Evolutionary conservation across 2,329 filamentous ascomycete genomes (phyloP).

Genomic region (Aspergillus cejpii): DNA sequence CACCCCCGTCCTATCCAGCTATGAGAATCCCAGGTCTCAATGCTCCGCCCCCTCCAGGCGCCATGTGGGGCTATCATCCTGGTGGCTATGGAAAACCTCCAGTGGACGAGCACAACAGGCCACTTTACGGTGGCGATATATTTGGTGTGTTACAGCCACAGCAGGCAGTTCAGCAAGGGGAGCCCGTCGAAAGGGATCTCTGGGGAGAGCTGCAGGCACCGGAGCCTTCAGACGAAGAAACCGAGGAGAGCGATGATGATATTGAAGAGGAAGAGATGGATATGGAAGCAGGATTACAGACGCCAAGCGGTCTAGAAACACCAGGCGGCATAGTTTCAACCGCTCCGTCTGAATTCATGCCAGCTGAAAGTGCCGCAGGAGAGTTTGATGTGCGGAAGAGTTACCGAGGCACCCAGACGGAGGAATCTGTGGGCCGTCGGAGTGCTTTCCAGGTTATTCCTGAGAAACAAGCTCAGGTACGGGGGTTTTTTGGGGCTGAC

Average conservation of each 20-base stretch:
- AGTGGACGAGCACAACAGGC: constrained; percentile 84
- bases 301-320: constrained; percentile 69
- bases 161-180: constrained; percentile 58
- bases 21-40: constrained; percentile 92
- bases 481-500: constrained; percentile 95
- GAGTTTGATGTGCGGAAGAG: constrained; percentile 90
- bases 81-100: constrained; percentile 96
- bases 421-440: constrained; percentile 66
- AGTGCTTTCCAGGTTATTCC: constrained; percentile 85
- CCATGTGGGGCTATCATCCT: constrained; percentile 88
- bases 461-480: constrained; percentile 74
- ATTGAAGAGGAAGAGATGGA: constrained; percentile 46
- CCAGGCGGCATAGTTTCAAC: constrained; percentile 73
- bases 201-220: constrained; percentile 89
- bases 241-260: constrained; percentile 61
- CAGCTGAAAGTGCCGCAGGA: constrained; percentile 68
- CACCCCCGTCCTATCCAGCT: constrained; percentile 90
- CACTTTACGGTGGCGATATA: constrained; percentile 88
- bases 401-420: constrained; percentile 77
- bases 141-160: constrained; percentile 69
- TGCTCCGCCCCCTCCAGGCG: constrained; percentile 80
- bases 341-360: constrained; percentile 70
- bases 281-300: constrained; percentile 54
- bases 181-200: constrained; percentile 75
- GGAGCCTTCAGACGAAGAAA: constrained; percentile 62